Conservation (phyloP, 345 rosid species). For the Heritiera fomes region DNA sequence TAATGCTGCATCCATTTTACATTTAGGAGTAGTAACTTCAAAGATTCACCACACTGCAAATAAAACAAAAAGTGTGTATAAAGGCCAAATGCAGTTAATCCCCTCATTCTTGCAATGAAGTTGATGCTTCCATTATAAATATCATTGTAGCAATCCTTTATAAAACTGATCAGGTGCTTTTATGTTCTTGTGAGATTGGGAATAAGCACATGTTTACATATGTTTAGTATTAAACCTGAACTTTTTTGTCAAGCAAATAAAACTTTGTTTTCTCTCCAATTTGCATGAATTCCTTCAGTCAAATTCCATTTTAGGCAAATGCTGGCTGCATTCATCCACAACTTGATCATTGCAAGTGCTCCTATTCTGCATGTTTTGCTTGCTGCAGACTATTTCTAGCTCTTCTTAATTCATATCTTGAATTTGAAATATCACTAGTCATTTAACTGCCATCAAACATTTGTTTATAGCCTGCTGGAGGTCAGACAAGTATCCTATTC, state of each 20-base stretch:
- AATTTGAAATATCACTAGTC: background rate
- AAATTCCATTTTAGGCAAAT: background rate
- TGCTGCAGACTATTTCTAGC: background rate
- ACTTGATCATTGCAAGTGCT: background rate
- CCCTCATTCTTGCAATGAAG: background rate
- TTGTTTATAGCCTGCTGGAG: constrained; percentile 66
- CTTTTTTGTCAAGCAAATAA: background rate
- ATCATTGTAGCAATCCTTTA: background rate
- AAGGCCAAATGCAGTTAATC: background rate
- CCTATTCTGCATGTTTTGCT: background rate
- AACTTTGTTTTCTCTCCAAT: background rate
- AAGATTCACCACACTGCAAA: background rate
- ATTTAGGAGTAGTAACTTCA: background rate
- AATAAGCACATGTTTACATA: background rate
- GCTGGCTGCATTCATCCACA: background rate
- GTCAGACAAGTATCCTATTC: constrained; percentile 66
- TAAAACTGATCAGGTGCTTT: background rate
- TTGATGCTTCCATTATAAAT: constrained; percentile 4
- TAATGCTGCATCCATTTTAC: background rate
- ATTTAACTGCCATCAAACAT: background rate
- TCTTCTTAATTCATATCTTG: background rate
- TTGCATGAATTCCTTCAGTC: background rate
- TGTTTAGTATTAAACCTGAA: background rate
- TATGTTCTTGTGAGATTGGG: background rate
- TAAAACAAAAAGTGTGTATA: background rate